Base-by-base conservation (phyloP, 768 basidiomycete species). In the Russula emetica region DNA sequence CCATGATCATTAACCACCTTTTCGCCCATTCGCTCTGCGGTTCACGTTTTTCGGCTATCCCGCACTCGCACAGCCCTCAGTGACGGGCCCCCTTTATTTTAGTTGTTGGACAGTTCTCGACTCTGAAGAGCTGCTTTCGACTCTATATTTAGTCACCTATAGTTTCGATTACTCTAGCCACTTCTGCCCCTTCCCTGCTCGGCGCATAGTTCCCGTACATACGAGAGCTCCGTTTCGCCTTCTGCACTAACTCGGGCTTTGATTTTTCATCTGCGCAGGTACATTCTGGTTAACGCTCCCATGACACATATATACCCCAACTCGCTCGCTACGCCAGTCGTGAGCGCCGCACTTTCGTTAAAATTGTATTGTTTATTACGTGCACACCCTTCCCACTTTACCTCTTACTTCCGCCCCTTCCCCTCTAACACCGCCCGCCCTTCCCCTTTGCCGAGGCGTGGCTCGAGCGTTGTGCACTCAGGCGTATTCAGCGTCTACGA, bases 221-320 rank as follows among this genome's bases (percentile, higher is more conserved):
- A 53, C 49, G 24, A 40, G 44, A 44, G 38, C 54, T 32, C 30
- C 40, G 26, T 16, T 26, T 58, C 14, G 28, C 45, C 40, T 26
- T 50, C 20, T 36, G 24, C 51, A 45, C 44, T 28, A 20, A 36
- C 42, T 34, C 6, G 24, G 55, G 53, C 28, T 8, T 51, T 53
- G n/a, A 47, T 54, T 58, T 36, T 20, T 30, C 30, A 58, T 24
- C 6, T 30, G 44, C 55, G 45, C 61, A 55, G 59, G 49, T 42
- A 49, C 38, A 24, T 14, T 24, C 49, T 61, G 32, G 49, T 40
- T 54, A 56, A 66, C 51, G 36, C 51, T 34, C 28, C 28, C 61
- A 63, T 57, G 60, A 66, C 62, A 58, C 44, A 52, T 50, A 60
- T 64, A 66, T 59, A 66, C 56, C 62, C 66, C 66, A 66, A 66